Evolutionary conservation across 129 eudicot species (phyloP), one percentile per base, ranked within the genome.

Genomic region (Scalesia atractyloides): DNA sequence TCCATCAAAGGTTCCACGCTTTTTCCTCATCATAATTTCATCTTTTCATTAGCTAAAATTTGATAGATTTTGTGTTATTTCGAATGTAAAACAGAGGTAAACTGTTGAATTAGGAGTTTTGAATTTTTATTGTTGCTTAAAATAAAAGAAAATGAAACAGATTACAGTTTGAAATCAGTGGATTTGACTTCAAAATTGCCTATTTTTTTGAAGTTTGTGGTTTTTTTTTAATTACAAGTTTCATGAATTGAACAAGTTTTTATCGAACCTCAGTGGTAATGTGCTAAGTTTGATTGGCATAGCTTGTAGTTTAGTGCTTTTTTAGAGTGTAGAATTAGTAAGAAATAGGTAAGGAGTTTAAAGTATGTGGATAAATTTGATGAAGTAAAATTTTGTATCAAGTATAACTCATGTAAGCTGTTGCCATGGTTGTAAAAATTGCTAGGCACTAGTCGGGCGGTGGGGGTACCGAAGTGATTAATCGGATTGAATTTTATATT

Each of bases 1-100:
- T 86, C 96, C 44, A 80, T 75, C 1, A 83, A 95, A 86, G 99
- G 99, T 95, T 50, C 20, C 43, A 30, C 34, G 34, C 34, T 30
- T 30, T 30, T 30, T 30, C 34, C 34, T 30, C 34, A 30, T 30
- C 34, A 30, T 30, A 30, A 30, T 30, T 30, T 30, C 34, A 30
- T 30, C 34, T 30, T 2, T 3, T 30, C 4, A 30, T 30, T 30
- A 46, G 15, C 50, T 9, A 46, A 11, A 46, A 9, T 11, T 46
- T 46, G 50, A 9, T 46, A 46, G 15, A 10, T 46, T 46, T 46
- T 9, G 50, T 46, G 50, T 11, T 46, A 9, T 46, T 9, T 46
- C 17, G 59, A 13, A 13, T 13, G 4, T 48, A 48, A 48, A 48
- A 14, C 11, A 17, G 59, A 53, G 59, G 11, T 53, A 53, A 17